Evolutionary conservation across 768 basidiomycete genomes (phyloP).

Genomic region (Candolleomyces eurysporus): DNA sequence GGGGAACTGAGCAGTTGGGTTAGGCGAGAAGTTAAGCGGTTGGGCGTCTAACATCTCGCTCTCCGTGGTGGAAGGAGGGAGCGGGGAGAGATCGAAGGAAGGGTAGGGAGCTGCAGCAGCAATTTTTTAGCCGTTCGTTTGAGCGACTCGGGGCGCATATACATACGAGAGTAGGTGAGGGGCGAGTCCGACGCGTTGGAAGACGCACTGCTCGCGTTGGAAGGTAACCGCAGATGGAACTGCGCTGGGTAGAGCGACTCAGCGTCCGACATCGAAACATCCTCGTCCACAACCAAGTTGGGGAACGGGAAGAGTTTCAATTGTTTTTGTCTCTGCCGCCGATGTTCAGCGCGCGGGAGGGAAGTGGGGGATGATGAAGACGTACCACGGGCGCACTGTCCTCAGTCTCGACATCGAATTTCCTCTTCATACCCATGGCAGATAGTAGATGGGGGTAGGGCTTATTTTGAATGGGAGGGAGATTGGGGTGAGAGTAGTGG

Average conservation of each 20-base stretch:
- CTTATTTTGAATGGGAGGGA: slow-evolving; percentile 14
- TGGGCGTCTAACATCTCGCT: slow-evolving; percentile 44
- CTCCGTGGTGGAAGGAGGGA: slow-evolving; percentile 47
- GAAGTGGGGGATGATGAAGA: slow-evolving; percentile 12
- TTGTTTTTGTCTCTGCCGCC: slow-evolving; percentile 58
- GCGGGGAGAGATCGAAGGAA: slow-evolving; percentile 59
- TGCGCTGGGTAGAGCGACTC: slow-evolving; percentile 53
- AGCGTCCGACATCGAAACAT: slow-evolving; percentile 71
- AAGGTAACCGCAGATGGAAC: slow-evolving; percentile 62
- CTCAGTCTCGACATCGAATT: slow-evolving; percentile 59
- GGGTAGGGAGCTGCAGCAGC: slow-evolving; percentile 49
- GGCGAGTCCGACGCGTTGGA: slow-evolving; percentile 50
- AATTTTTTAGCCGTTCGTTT: slow-evolving; percentile 1
- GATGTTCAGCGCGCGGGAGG: slow-evolving; percentile 20
- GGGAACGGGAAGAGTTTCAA: slow-evolving; percentile 76
- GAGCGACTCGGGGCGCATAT: background rate
- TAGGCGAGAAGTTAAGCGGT: slow-evolving; percentile 42
- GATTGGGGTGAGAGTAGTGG: slow-evolving; percentile 13
- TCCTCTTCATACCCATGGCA: slow-evolving; percentile 73
- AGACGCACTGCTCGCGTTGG: slow-evolving; percentile 60
- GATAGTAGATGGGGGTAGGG: slow-evolving; percentile 10
- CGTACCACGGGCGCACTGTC: slow-evolving; percentile 51
- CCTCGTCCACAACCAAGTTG: slow-evolving; percentile 57
- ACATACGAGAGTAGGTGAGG: slow-evolving; percentile 48
- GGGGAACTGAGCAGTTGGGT: slow-evolving; percentile 35